These are phyloP conservation scores for Diaporthe destruens DNA, from an alignment of 2,329 filamentous ascomycete species.

Conservation along the genomic window DNA sequence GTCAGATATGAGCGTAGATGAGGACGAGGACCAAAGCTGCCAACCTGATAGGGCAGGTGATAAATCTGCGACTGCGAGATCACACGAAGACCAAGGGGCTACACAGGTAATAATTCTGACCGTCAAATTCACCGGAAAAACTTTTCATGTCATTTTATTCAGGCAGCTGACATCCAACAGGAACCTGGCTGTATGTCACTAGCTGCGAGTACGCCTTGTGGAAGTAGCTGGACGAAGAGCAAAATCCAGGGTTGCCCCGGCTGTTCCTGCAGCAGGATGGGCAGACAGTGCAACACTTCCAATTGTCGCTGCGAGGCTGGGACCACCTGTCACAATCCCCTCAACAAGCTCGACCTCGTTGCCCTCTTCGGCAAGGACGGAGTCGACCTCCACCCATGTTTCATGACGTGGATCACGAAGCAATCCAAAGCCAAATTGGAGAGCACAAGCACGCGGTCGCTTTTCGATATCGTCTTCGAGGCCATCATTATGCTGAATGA, in stretches of 20 bases:
- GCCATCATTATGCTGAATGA: neutral
- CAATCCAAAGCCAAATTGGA: neutral
- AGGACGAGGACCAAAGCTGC: constrained; percentile 5
- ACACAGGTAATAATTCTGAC: neutral
- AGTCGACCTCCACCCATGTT: constrained; percentile 32
- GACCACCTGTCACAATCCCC: constrained; percentile 21
- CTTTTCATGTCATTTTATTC: neutral
- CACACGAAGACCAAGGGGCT: neutral
- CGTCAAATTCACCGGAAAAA: neutral
- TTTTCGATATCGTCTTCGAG: constrained; percentile 20
- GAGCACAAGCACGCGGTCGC: constrained; percentile 1
- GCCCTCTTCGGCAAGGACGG: constrained; percentile 34
- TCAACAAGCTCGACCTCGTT: constrained; percentile 21
- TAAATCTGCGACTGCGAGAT: neutral
- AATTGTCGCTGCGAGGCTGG: constrained; percentile 31
- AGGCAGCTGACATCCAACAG: constrained; percentile 13
- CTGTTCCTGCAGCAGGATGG: constrained; percentile 33
- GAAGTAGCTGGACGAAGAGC: neutral
- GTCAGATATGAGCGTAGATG: constrained; percentile 34
- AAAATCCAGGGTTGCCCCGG: neutral
- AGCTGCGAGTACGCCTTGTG: neutral
- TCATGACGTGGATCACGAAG: constrained; percentile 30
- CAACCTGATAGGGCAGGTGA: neutral
- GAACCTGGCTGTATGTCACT: neutral
- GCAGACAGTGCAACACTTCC: constrained; percentile 9